Conservation (phyloP, 2,329 filamentous ascomycete genomes). For the Paraphoma chrysanthemicola region DNA sequence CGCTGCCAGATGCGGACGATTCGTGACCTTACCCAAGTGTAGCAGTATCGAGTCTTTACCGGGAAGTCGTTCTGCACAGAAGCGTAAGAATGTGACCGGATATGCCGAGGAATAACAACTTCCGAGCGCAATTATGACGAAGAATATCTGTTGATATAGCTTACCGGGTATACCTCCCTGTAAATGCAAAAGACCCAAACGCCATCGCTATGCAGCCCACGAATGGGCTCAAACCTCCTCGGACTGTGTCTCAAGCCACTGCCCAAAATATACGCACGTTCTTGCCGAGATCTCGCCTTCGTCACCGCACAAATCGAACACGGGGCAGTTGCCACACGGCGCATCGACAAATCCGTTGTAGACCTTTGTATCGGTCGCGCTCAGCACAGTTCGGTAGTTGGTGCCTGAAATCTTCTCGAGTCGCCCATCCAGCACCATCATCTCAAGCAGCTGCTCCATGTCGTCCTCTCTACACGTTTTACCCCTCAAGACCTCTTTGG, state of each 20-base stretch:
- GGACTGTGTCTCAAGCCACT: constrained; percentile 68
- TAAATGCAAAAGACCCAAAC: too few relatives aligned
- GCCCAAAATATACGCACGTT: constrained; percentile 89
- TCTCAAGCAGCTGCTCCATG: constrained; percentile 84
- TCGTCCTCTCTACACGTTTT: constrained; percentile 70
- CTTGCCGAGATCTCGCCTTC: constrained; percentile 88
- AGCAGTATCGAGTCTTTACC: too few relatives aligned
- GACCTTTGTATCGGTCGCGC: constrained; percentile 50
- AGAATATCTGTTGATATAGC: too few relatives aligned
- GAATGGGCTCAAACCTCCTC: constrained; percentile 24
- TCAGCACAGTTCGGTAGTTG: constrained; percentile 57
- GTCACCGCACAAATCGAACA: constrained; percentile 90
- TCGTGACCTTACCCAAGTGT: too few relatives aligned
- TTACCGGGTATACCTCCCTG: too few relatives aligned
- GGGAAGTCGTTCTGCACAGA: too few relatives aligned
- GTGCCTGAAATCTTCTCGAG: constrained; percentile 68
- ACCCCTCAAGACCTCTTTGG: constrained; percentile 73
- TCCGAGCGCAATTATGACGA: too few relatives aligned
- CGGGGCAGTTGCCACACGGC: constrained; percentile 90
- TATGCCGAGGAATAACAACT: too few relatives aligned
- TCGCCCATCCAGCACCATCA: constrained; percentile 86
- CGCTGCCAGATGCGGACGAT: too few relatives aligned
- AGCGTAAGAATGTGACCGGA: too few relatives aligned
- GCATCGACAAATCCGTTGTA: constrained; percentile 84
- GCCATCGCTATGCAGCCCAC: constrained; percentile 27